Evolutionary conservation across 176 grass and related monocot species (phyloP).

Genomic region (Lolium multiflorum): DNA sequence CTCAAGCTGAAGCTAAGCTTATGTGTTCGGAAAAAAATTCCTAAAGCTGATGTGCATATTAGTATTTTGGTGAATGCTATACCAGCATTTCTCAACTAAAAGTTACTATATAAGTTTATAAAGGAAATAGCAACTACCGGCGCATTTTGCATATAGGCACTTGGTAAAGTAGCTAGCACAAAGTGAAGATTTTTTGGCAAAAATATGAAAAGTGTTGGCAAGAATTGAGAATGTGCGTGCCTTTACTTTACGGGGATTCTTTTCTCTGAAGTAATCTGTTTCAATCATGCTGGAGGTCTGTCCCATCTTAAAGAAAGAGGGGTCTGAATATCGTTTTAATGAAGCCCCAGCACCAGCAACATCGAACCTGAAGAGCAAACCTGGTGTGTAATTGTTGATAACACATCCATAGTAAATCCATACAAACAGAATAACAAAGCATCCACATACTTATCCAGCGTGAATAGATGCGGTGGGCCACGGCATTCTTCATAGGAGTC

Average conservation of each 20-base stretch:
- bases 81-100: conserved; percentile 15
- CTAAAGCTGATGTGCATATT: not conserved
- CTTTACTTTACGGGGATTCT: conserved; percentile 80
- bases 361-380: conserved; percentile 85
- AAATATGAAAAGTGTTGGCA: not conserved
- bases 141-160: not conserved
- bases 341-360: conserved; percentile 94
- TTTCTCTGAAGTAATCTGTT: conserved; percentile 64
- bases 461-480: conserved; percentile 89
- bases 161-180: conserved; percentile 7
- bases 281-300: conserved; percentile 62
- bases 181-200: conserved; percentile 1
- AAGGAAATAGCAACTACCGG: conserved; percentile 32
- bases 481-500: conserved; percentile 98
- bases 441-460: conserved; percentile 82
- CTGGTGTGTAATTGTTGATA: conserved; percentile 32
- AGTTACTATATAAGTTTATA: not conserved
- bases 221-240: conserved; percentile 47
- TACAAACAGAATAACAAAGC: conserved; percentile 24
- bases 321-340: conserved; percentile 96
- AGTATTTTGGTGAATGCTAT: conserved; percentile 20
- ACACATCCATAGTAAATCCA: conserved; percentile 28
- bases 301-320: conserved; percentile 94
- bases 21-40: not conserved
- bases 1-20: not conserved